These are phyloP conservation scores for Globisporangium megalacanthum DNA, from an alignment of 352 stramenopile genomes.

Conservation along the genomic window DNA sequence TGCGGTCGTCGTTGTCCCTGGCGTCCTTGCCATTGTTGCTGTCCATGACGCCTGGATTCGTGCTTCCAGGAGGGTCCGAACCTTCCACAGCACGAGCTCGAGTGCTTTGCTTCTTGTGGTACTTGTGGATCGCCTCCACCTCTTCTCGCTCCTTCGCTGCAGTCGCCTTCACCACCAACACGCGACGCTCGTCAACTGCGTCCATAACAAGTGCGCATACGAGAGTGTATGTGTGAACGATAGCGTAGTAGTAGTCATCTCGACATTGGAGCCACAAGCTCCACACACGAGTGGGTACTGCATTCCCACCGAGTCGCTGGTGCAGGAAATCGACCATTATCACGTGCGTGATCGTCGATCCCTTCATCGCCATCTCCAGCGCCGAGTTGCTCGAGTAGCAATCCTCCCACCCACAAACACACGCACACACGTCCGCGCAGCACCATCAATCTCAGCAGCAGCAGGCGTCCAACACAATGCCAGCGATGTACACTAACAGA, in stretches of 20 bases:
- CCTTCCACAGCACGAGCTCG: neutral
- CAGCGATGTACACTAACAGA: too few relatives aligned
- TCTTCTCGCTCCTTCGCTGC: conserved; percentile 30
- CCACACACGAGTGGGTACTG: neutral
- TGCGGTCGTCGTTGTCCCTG: neutral
- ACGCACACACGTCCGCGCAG: too few relatives aligned
- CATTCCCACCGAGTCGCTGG: conserved; percentile 27
- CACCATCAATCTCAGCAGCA: neutral
- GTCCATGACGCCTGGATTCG: too few relatives aligned
- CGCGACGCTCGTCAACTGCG: conserved; percentile 31
- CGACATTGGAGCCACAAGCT: neutral
- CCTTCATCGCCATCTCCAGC: conserved; percentile 31
- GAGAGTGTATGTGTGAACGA: neutral
- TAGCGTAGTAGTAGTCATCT: neutral
- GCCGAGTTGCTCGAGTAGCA: conserved; percentile 42
- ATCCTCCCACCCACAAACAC: conserved; percentile 14
- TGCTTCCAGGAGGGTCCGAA: too few relatives aligned
- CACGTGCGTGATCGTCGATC: conserved; percentile 24
- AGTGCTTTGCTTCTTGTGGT: conserved; percentile 16
- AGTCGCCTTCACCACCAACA: conserved; percentile 24
- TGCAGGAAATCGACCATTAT: conserved; percentile 38
- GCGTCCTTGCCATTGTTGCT: neutral
- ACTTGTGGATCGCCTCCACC: conserved; percentile 25
- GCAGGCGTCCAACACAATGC: too few relatives aligned
- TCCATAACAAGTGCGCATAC: neutral